phyloP scores from a whole-genome alignment of 1,284 basidiomycete genomes.

The Leccinum fallax region DNA sequence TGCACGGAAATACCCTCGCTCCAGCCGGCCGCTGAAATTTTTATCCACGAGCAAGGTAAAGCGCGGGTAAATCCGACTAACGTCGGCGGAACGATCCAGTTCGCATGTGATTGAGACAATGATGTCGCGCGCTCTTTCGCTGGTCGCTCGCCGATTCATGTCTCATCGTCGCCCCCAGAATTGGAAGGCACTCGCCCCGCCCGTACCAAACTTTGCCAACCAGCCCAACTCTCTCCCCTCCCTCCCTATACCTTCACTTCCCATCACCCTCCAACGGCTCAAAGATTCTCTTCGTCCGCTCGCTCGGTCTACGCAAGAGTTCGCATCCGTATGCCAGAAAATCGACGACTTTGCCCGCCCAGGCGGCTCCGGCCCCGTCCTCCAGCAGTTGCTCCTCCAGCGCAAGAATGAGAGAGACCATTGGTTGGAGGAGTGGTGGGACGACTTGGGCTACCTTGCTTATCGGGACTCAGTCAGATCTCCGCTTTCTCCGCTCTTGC shows the following conservation, averaged over 20 bases:
- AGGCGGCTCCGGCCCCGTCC: conserved; percentile 47
- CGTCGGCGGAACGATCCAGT: neutral
- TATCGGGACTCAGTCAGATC: conserved; percentile 74
- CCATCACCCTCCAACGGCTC: conserved; percentile 57
- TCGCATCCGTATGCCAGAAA: conserved; percentile 51
- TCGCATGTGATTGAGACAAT: conserved; percentile 1
- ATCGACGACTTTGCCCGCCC: conserved; percentile 57
- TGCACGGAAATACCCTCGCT: too few species aligned
- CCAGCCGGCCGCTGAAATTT: too few species aligned
- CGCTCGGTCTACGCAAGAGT: conserved; percentile 62
- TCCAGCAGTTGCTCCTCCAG: conserved; percentile 60
- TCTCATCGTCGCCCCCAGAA: conserved; percentile 26
- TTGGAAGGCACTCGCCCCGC: conserved; percentile 33
- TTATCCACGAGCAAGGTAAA: too few species aligned
- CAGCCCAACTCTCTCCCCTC: conserved; percentile 45
- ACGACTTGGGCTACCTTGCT: conserved; percentile 67
- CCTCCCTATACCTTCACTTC: conserved; percentile 67
- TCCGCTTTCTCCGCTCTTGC: neutral
- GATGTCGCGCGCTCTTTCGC: neutral
- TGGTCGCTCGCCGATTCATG: conserved; percentile 23
- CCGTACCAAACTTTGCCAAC: conserved; percentile 25
- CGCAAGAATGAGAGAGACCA: conserved; percentile 55
- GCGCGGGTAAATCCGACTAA: too few species aligned
- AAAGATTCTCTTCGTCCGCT: conserved; percentile 66
- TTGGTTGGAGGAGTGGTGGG: conserved; percentile 88